Conservation (phyloP, 345 rosid species). For the Microcos paniculata region DNA sequence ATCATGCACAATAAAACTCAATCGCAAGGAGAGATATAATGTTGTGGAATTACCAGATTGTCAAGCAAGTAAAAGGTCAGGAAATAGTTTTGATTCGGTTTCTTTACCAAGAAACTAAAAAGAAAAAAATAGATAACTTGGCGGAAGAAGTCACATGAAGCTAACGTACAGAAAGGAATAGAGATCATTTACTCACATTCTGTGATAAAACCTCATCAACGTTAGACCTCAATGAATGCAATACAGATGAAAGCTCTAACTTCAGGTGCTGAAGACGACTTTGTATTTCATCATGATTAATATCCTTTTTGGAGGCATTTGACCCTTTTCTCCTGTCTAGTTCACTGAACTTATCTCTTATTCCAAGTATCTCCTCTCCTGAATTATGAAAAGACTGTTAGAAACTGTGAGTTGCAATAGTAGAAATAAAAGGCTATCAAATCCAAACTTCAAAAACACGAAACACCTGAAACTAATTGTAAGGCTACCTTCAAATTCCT, state of each 20-base stretch:
- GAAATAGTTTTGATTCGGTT: not conserved
- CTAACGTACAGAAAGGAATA: not conserved
- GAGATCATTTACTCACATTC: constrained; percentile 37
- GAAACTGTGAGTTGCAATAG: constrained; percentile 45
- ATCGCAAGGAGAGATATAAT: not conserved
- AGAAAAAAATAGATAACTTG: not conserved
- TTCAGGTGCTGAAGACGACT: constrained; percentile 68
- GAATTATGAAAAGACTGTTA: constrained; percentile 36
- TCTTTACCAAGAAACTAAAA: not conserved
- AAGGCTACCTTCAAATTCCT: constrained; percentile 68
- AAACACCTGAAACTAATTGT: constrained; percentile 11
- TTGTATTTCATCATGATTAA: constrained; percentile 38
- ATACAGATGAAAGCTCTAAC: constrained; percentile 76
- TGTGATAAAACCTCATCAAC: constrained; percentile 34
- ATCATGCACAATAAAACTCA: not conserved
- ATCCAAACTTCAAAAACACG: constrained; percentile 8
- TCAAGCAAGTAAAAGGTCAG: constrained; percentile 2
- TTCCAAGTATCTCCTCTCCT: constrained; percentile 30
- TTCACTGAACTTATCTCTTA: constrained; percentile 28
- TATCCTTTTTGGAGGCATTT: constrained; percentile 30
- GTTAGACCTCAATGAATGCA: constrained; percentile 56
- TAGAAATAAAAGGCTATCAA: constrained; percentile 15
- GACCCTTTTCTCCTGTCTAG: constrained; percentile 32
- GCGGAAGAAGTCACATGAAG: not conserved
- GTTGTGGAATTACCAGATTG: not conserved